These are phyloP conservation scores for Nemania sp. DNA, from an alignment of 2,329 filamentous ascomycete genomes.

Conservation along the genomic window DNA sequence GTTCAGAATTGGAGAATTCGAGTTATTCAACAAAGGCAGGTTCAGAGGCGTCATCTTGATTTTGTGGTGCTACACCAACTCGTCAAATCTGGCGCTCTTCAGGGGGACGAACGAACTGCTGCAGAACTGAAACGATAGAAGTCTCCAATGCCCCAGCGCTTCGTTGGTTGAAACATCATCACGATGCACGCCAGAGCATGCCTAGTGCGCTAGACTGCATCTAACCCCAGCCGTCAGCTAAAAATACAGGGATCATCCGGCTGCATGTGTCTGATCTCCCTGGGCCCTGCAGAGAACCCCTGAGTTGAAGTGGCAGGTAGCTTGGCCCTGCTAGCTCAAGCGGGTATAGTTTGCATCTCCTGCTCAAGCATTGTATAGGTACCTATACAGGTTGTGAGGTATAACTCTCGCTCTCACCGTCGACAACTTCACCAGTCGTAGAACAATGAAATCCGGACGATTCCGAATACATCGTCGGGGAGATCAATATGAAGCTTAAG, in stretches of 20 bases:
- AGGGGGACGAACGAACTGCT: conserved; percentile 25
- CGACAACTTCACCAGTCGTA: neutral
- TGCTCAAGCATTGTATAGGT: too few species aligned
- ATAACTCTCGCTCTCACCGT: neutral
- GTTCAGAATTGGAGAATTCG: neutral
- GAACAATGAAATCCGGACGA: neutral
- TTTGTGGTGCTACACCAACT: conserved; percentile 4
- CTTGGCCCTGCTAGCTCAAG: conserved; percentile 22
- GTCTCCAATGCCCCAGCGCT: conserved; percentile 8
- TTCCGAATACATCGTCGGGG: neutral
- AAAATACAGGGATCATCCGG: conserved; percentile 17
- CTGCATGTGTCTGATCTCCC: conserved; percentile 33
- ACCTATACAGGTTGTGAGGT: too few species aligned
- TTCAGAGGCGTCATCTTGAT: neutral
- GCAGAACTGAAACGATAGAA: conserved; percentile 36
- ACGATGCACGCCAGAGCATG: conserved; percentile 13
- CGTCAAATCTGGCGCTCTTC: neutral
- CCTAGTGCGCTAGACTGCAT: conserved; percentile 19
- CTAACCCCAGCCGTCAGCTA: neutral
- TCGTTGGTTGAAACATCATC: neutral
- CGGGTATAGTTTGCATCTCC: conserved; percentile 28
- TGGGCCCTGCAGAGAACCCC: conserved; percentile 29
- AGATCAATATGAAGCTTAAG: conserved; percentile 29
- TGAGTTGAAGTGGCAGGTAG: conserved; percentile 31
- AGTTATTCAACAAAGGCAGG: neutral